Evolutionary conservation across 2,329 filamentous ascomycete genomes (phyloP), one percentile per base, ranked within the genome.

Genomic region (Aspergillus floridensis): DNA sequence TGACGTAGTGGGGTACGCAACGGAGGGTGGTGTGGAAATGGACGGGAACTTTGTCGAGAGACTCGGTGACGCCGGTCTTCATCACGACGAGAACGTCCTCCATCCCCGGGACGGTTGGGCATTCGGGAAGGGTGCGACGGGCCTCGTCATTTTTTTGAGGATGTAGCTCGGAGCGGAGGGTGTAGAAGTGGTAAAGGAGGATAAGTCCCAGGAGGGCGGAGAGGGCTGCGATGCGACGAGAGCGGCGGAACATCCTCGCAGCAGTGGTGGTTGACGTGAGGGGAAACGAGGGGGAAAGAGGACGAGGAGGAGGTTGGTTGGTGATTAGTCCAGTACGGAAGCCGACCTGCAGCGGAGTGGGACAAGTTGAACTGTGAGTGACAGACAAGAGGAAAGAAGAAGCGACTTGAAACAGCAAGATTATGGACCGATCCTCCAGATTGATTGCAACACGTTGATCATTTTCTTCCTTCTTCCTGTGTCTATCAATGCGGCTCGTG

Each of bases 131-230:
- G 41, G 48, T n/a, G 54, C 19, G 53, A 5, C 38, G 11, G 26
- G 44, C 19, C 16, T 53, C 26, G 24, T 19, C n/a, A 55, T 60
- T 58, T 63, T 55, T 56, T 57, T 54, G 58, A 48, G 48, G 22
- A 86, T 85, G 6, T 87, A 91, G 76, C 76, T 84, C 58, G 78
- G 84, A 68, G 82, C 84, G 64, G 86, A 86, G 70, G 74, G 81
- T 51, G 82, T 88, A 66, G 80, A 90, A 68, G 83, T 86, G 55
- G 73, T 78, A 63, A 73, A 82, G 60, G 76, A 91, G 61, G 77
- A 83, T 66, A 77, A 79, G 51, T 72, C 88, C 60, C 82, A 85
- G 76, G 76, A 83, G 58, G 77, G 85, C 68, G 81, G 88, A 73
- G 79, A 82, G 50, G 75, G 80, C 67, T 79, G 68, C 59, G 38